Conservation (phyloP, 805 yeast species). For the Saturnispora silvae region DNA sequence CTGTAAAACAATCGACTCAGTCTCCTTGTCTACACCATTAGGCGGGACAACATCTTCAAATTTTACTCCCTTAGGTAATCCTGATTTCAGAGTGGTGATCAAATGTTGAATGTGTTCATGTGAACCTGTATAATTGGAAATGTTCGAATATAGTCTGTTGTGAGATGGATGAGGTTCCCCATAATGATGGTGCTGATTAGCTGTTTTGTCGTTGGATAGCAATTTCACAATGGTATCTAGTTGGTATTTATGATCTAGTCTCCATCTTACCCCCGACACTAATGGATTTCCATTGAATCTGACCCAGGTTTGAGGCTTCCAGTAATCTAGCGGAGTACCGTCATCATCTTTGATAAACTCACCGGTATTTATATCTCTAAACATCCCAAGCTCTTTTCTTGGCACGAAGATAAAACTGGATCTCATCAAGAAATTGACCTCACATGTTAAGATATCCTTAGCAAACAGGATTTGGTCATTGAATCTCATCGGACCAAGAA, state of each 20-base stretch:
- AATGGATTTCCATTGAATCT: slow-evolving; percentile 66
- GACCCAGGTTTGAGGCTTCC: slow-evolving; percentile 73
- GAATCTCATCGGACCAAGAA: slow-evolving; percentile 72
- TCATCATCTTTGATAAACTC: slow-evolving; percentile 34
- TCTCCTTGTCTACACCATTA: slow-evolving; percentile 3
- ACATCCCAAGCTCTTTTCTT: slow-evolving; percentile 32
- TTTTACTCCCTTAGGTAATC: slow-evolving; percentile 1
- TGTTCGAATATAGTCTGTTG: not conserved
- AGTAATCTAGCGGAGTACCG: slow-evolving; percentile 45
- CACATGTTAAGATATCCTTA: slow-evolving; percentile 65
- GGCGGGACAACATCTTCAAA: slow-evolving; percentile 4
- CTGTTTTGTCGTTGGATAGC: not conserved
- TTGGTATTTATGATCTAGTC: slow-evolving; percentile 12
- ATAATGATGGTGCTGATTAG: not conserved
- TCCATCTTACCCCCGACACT: slow-evolving; percentile 33
- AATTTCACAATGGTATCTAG: not conserved
- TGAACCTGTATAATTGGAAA: slow-evolving; percentile 5
- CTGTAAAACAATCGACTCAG: slow-evolving; percentile 8
- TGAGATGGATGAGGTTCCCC: too few relatives aligned
- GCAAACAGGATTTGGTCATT: slow-evolving; percentile 75
- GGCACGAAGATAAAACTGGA: slow-evolving; percentile 76
- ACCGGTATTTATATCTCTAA: slow-evolving; percentile 49
- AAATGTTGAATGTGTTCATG: slow-evolving; percentile 2
- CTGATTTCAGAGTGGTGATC: slow-evolving; percentile 1
- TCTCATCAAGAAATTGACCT: slow-evolving; percentile 82